These are phyloP conservation scores for Pyrus bretschneideri DNA, from an alignment of 306 rosid species.

Conservation along the genomic window DNA sequence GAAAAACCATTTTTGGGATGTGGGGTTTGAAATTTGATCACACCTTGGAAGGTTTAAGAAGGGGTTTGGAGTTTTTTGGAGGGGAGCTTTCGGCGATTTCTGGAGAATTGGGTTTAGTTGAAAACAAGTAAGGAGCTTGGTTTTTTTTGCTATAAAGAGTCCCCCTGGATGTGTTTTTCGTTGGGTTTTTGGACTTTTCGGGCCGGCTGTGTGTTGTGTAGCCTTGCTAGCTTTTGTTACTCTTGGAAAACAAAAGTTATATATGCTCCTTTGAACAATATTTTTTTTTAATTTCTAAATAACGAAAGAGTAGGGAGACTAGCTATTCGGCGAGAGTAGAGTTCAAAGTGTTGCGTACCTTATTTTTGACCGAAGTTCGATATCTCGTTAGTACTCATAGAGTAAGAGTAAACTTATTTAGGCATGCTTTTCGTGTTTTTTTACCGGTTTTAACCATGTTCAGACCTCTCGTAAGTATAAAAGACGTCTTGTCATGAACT, in stretches of 20 bases:
- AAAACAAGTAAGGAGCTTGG: neutral
- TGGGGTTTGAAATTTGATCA: neutral
- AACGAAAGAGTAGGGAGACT: no score
- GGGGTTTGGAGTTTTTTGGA: neutral
- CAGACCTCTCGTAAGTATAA: no score
- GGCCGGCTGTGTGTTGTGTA: neutral
- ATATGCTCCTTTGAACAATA: neutral
- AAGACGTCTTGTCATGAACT: neutral
- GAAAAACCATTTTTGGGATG: conserved; percentile 40
- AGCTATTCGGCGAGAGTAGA: neutral
- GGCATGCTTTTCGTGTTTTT: neutral
- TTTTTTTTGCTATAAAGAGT: neutral
- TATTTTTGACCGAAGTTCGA: neutral
- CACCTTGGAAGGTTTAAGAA: neutral
- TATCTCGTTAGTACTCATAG: no score
- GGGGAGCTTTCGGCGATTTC: neutral
- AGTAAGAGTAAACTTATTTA: neutral
- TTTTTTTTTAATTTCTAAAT: no score
- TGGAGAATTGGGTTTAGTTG: neutral
- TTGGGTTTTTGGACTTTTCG: neutral
- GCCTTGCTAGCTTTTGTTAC: neutral
- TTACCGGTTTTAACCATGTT: neutral
- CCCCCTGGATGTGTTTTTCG: neutral
- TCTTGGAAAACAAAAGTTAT: neutral
- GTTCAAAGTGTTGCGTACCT: neutral